Evolutionary conservation across 768 basidiomycete species (phyloP), one percentile per base, ranked within the genome.

Genomic region (Phallus indusiatus): DNA sequence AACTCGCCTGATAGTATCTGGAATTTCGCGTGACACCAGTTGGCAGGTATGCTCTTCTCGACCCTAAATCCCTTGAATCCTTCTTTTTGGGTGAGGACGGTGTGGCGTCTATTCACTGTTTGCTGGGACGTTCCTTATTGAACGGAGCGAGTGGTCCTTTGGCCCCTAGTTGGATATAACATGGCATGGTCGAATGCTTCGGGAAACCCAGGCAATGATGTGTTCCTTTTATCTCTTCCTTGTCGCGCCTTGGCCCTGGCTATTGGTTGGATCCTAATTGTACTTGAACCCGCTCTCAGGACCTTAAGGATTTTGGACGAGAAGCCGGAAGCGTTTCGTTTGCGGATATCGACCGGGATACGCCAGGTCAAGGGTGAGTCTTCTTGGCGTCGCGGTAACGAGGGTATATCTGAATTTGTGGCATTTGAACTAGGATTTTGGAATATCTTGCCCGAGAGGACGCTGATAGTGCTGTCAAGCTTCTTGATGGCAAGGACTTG

Each of bases 231-330:
- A 50, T 62, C 46, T 52, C 51, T 52, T 52, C 16, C 47, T 35
- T 24, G 14, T 28, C 34, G 33, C 54, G 48, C 36, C 14, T 37
- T 33, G 33, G 48, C 54, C 54, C 37, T 49, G 50, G 24, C 54
- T 24, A 37, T 35, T 47, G 22, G 55, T 42, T 53, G 51, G 56
- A 54, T 22, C 54, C 37, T 57, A 47, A 54, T 60, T 24, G 37
- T 18, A 33, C 55, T 55, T 59, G 20, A 33, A 18, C 28, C 57
- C 24, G 52, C 52, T 48, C 56, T 36, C 68, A 98, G 95, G 95
- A 98, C 70, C 76, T 98, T 70, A 98, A 98, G 74, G 95, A 98
- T 69, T 97, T 94, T 62, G 95, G 94, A 65, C 90, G 95, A 62
- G 86, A 92, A 67, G 90, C 90, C 53, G 94, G 92, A 47, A 89